Base-by-base conservation (phyloP, 305 asterid species). In the Fraxinus floribunda region DNA sequence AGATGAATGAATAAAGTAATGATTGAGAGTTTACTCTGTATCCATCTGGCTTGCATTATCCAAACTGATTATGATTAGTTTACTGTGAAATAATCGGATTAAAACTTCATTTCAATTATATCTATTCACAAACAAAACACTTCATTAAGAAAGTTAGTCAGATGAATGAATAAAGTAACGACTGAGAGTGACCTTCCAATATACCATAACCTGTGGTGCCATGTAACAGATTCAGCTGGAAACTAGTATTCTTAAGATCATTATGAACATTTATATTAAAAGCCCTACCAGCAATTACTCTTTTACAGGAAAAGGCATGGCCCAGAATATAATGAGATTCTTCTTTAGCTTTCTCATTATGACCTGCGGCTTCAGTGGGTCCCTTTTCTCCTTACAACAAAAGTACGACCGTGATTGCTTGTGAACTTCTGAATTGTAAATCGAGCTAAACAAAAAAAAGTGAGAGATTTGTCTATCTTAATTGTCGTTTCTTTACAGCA, bases 151-250 rank as follows among this genome's bases (percentile, higher is more conserved):
- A 68, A 68, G 75, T 4, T 13, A 26, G 18, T 68, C 75, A 29
- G 39, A 9, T 1, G 39, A 29, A 29, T 4, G 38, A 29, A 68
- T 26, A 68, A 68, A 68, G 36, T 64, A 64, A 62, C 4, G 15
- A 7, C 9, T 8, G 72, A 24, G 36, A 68, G 39, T 29, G 38
- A 29, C 15, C 20, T 68, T 11, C 8, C 75, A 29, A 26, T 68
- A 29, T 7, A 68, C 38, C 75, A 68, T 10, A 3, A 29, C 20
- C 22, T 68, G 75, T 68, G 75, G 75, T 15, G 34, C 39, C 36
- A 29, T 68, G 75, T 68, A 68, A 68, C 75, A 66, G 75, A 68
- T 68, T 35, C 75, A 68, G 38, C 38, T 68, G 75, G 34, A 26
- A 68, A 29, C 75, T 68, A 68, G 36, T 68, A 29, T 68, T 68